Evolutionary conservation across 805 yeast species (phyloP), one percentile per base, ranked within the genome.

Genomic region (Metschnikowia proteae): DNA sequence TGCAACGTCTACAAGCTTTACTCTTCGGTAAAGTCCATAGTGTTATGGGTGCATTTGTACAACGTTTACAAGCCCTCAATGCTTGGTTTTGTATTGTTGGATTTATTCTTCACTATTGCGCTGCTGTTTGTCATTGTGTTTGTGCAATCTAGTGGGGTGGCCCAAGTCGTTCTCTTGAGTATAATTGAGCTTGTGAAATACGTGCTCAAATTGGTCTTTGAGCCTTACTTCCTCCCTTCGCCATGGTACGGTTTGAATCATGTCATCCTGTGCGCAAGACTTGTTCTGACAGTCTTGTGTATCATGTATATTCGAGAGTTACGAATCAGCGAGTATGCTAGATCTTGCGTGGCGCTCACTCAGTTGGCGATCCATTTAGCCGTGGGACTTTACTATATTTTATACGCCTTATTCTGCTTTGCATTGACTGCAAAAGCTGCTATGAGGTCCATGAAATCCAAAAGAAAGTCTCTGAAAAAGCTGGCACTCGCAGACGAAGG

Each of bases 11-110:
- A 65, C 3, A 61, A 63, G 50, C 55, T 80, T 4, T 80, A 79
- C 55, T 72, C 81, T 3, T 78, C 82, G 1, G 64, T 78, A 47
- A 71, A 67, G 45, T 62, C 72, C 5, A 71, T 79, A 35, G 65
- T 78, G 44, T 46, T 71, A 3, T 80, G 82, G 82, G 70, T 76
- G 3, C 63, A 65, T 41, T 56, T 69, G 25, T 80, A 79, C 58
- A 66, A 70, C 46, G 63, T 66, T 13, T 76, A 72, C 57, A 67
- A 70, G 25, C 81, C 83, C 1, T 59, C 65, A 11, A 62, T 65
- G 49, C 67, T 74, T 1, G 62, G 60, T 45, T 79, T 64, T 53
- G 67, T 72, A 10, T 53, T 68, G 2, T 53, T 72, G 31, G 80
- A 77, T 34, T 58, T 64, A 9, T 25, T 61, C 0, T 64, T 64